These are phyloP conservation scores for Fallopia convolvulus DNA, from an alignment of 148 eudicot species.

Conservation along the genomic window DNA sequence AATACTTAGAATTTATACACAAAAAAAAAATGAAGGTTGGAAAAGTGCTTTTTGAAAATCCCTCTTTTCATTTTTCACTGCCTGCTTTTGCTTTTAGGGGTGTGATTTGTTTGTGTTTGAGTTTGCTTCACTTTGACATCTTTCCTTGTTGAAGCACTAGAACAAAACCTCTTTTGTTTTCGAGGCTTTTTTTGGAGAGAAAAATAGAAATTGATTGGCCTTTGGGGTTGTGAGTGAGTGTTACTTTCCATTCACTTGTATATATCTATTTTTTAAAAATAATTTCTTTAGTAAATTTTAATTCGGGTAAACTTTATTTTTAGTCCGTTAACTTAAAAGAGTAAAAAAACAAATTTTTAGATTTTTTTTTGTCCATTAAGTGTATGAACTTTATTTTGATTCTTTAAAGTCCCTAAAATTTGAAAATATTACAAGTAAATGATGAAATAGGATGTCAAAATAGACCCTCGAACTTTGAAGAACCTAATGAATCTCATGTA, in stretches of 20 bases:
- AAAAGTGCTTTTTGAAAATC: background rate
- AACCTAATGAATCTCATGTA: too few species aligned
- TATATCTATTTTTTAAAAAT: background rate
- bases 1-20: background rate
- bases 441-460: too few species aligned
- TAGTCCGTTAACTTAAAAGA: too few species aligned
- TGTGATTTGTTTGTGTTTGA: background rate
- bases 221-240: constrained; percentile 5
- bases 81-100: background rate
- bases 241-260: constrained; percentile 10
- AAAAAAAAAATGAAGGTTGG: background rate
- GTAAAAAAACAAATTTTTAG: too few species aligned
- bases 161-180: background rate
- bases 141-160: constrained; percentile 13
- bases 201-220: background rate
- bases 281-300: too few species aligned
- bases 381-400: too few species aligned
- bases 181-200: background rate
- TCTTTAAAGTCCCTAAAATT: too few species aligned
- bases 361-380: too few species aligned
- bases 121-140: constrained; percentile 6
- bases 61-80: background rate
- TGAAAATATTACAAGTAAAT: too few species aligned
- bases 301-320: too few species aligned
- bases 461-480: too few species aligned